Percentiles rank a stretch among this genome's conserved stretches.
Evolutionary conservation across 2,329 filamentous ascomycete species (phyloP).

Genomic region (Colletotrichum sp.): DNA sequence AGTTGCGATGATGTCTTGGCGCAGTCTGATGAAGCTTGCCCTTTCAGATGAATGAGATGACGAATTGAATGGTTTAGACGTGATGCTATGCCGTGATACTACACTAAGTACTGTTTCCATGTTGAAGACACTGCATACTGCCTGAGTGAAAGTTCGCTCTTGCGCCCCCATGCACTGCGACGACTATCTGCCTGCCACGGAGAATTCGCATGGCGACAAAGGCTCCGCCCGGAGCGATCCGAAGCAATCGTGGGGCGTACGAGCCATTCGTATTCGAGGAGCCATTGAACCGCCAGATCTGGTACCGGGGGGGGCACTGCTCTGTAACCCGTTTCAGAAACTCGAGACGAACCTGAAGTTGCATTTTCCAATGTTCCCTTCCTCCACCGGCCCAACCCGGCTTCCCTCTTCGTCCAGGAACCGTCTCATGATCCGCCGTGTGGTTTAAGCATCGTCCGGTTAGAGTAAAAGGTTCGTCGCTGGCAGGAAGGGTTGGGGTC

Average conservation of each 20-base stretch:
- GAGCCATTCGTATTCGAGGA: background rate
- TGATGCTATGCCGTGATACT: background rate
- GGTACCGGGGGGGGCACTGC: background rate
- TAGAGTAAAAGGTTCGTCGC: background rate
- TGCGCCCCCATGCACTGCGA: accelerated
- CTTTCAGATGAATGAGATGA: background rate
- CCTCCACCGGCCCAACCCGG: background rate
- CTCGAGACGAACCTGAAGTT: background rate
- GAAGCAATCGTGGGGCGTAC: background rate
- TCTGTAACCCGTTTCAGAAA: background rate
- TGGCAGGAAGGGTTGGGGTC: background rate
- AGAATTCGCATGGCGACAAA: background rate
- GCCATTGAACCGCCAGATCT: background rate
- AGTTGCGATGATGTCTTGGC: background rate
- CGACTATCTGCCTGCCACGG: background rate
- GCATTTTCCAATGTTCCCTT: background rate
- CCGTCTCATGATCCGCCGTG: background rate
- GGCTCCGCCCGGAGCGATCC: background rate
- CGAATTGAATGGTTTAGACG: background rate
- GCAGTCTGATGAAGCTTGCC: background rate
- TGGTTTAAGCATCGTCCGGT: background rate
- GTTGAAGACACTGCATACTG: background rate
- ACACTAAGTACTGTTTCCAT: accelerated
- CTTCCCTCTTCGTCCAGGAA: background rate
- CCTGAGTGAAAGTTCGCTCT: background rate